Conservation (phyloP, 129 eudicot genomes). For the Escallonia rubra region DNA sequence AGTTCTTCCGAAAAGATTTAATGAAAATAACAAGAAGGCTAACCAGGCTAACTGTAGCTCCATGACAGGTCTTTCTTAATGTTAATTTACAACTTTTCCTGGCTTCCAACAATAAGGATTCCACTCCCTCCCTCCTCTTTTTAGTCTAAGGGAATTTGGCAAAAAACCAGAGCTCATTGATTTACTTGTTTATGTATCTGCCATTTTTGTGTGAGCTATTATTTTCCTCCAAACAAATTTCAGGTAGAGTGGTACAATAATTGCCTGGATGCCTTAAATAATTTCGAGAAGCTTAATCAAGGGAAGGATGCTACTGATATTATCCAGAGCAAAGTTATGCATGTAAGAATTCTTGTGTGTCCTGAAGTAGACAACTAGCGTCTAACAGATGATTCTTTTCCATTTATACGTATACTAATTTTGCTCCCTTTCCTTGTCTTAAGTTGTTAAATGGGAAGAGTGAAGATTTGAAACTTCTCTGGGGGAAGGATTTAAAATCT, state of each 20-base stretch:
- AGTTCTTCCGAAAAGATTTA: too few relatives aligned
- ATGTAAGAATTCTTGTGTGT: constrained; percentile 37
- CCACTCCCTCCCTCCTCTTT: not conserved
- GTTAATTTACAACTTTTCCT: too few relatives aligned
- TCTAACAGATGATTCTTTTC: too few relatives aligned
- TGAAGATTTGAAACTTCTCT: constrained; percentile 62
- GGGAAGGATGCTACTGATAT: constrained; percentile 70
- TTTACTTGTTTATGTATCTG: not conserved
- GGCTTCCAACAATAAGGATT: too few relatives aligned
- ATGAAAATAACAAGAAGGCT: too few relatives aligned
- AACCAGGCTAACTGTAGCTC: too few relatives aligned
- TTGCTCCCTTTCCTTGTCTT: constrained; percentile 9
- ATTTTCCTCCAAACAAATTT: not conserved
- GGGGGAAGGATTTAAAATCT: constrained; percentile 67
- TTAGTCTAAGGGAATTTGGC: not conserved
- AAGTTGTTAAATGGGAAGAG: constrained; percentile 70
- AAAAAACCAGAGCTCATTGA: not conserved
- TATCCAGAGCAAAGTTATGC: constrained; percentile 76
- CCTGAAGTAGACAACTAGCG: not conserved
- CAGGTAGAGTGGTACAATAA: constrained; percentile 89
- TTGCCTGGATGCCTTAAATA: constrained; percentile 64
- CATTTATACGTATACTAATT: not conserved
- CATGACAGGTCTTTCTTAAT: too few relatives aligned
- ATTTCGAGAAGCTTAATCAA: constrained; percentile 59
- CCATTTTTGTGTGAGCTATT: not conserved